A percentile compares a stretch with the other conserved stretches of the same genome.
Evolutionary conservation across 2,329 filamentous ascomycete genomes (phyloP).

Genomic region (Elsinoe arachidis): DNA sequence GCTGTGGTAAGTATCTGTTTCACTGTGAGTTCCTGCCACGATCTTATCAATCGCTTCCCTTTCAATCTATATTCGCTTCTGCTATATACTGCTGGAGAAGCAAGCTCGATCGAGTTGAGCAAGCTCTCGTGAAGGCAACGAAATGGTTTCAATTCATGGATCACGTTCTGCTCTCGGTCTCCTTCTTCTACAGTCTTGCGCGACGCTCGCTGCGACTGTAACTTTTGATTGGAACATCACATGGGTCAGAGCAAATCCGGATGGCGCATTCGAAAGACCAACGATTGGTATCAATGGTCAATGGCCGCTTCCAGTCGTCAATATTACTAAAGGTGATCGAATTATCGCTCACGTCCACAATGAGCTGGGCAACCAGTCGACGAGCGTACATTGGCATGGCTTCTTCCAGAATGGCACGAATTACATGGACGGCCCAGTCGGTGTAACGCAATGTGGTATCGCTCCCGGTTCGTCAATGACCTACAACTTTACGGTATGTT

Average conservation of each 20-base stretch:
- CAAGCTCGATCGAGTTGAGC: too few species aligned
- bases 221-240: constrained; percentile 46
- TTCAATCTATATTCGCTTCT: background rate
- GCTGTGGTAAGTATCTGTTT: background rate
- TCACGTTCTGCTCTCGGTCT: constrained; percentile 33
- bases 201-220: constrained; percentile 25
- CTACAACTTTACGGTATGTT: constrained; percentile 56
- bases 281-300: constrained; percentile 63
- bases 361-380: constrained; percentile 53
- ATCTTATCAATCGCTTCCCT: constrained; percentile 18
- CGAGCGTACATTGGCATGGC: constrained; percentile 68
- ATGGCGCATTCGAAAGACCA: constrained; percentile 41
- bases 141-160: background rate
- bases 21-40: background rate
- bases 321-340: constrained; percentile 64
- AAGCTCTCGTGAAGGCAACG: background rate
- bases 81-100: background rate
- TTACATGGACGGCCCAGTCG: constrained; percentile 63
- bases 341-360: constrained; percentile 63
- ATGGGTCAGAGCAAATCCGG: constrained; percentile 49
- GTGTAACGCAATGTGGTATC: constrained; percentile 59
- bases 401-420: constrained; percentile 69
- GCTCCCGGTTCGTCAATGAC: constrained; percentile 53
- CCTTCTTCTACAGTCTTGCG: constrained; percentile 28
- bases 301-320: constrained; percentile 64